Conservation (phyloP, 225 moss, liverwort and hornwort species). For the Bryum argenteum region DNA sequence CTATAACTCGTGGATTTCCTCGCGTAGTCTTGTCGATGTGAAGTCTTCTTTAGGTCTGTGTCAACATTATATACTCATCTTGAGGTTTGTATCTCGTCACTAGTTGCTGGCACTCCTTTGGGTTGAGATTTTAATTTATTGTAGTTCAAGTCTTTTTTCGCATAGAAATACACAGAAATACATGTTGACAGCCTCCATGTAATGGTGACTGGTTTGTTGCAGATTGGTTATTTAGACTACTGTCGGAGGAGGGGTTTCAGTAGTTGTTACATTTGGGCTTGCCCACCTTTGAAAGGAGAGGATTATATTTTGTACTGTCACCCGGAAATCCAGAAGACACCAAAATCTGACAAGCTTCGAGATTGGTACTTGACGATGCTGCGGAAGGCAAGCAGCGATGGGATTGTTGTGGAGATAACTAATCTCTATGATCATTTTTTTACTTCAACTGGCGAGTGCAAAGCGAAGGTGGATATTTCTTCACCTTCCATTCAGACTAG, state of each 20-base stretch:
- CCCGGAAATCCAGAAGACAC: conserved; percentile 97
- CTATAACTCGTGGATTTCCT: background rate
- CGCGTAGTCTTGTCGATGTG: background rate
- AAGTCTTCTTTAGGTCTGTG: conserved; percentile 10
- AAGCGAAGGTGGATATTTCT: conserved; percentile 64
- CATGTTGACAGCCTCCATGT: conserved; percentile 10
- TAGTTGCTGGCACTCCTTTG: background rate
- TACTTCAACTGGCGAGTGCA: conserved; percentile 82
- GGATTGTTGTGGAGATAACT: conserved; percentile 95
- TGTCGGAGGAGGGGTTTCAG: conserved; percentile 94
- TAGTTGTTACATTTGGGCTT: conserved; percentile 99
- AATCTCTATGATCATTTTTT: conserved; percentile 98
- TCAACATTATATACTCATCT: background rate
- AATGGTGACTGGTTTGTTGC: conserved; percentile 24
- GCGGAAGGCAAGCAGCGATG: conserved; percentile 86
- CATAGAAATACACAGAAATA: background rate
- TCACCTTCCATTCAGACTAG: conserved; percentile 6
- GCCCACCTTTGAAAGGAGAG: conserved; percentile 97
- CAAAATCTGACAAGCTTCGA: conserved; percentile 98
- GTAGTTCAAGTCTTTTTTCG: conserved; percentile 14
- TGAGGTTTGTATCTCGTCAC: background rate
- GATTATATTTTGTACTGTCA: conserved; percentile 98
- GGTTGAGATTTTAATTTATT: background rate
- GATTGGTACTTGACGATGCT: conserved; percentile 99
- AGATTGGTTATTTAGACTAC: conserved; percentile 97